Evolutionary conservation across 805 yeast genomes (phyloP).

Genomic region (Spathaspora girioi): DNA sequence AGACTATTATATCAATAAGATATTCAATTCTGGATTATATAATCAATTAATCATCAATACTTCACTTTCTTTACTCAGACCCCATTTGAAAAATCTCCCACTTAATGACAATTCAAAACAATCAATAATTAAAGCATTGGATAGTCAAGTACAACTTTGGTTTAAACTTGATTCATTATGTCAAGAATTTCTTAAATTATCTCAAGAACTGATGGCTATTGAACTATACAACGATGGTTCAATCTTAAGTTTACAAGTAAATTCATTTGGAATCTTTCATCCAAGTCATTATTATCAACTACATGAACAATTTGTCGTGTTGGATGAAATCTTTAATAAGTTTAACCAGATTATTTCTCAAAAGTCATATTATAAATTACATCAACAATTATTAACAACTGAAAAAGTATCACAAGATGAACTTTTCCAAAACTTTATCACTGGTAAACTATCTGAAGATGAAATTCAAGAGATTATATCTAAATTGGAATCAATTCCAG

Average conservation of each 20-base stretch:
- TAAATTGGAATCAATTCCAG: conserved; percentile 23
- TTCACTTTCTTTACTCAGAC: conserved; percentile 34
- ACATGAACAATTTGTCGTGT: conserved; percentile 3
- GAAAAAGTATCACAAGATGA: conserved; percentile 15
- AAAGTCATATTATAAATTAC: conserved; percentile 24
- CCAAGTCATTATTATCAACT: conserved; percentile 19
- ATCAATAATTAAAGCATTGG: conserved; percentile 4
- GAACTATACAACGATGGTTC: conserved; percentile 4
- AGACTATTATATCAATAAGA: conserved; percentile 40
- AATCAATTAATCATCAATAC: conserved; percentile 47
- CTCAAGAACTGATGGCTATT: conserved; percentile 58
- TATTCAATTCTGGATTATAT: conserved; percentile 50
- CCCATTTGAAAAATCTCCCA: conserved; percentile 1
- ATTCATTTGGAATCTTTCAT: conserved; percentile 30
- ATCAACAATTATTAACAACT: conserved; percentile 10
- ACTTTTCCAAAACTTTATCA: conserved; percentile 20
- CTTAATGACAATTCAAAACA: not conserved
- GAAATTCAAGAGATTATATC: conserved; percentile 18
- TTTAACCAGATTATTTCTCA: conserved; percentile 25
- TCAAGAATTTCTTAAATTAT: conserved; percentile 60
- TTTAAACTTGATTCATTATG: conserved; percentile 67
- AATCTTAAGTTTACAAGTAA: conserved; percentile 24
- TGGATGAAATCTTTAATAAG: conserved; percentile 18
- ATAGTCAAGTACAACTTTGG: conserved; percentile 52
- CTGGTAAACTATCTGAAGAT: conserved; percentile 21